phyloP scores from a whole-genome alignment of 2,329 filamentous ascomycete genomes.

The Gaeumannomyces tritici region DNA sequence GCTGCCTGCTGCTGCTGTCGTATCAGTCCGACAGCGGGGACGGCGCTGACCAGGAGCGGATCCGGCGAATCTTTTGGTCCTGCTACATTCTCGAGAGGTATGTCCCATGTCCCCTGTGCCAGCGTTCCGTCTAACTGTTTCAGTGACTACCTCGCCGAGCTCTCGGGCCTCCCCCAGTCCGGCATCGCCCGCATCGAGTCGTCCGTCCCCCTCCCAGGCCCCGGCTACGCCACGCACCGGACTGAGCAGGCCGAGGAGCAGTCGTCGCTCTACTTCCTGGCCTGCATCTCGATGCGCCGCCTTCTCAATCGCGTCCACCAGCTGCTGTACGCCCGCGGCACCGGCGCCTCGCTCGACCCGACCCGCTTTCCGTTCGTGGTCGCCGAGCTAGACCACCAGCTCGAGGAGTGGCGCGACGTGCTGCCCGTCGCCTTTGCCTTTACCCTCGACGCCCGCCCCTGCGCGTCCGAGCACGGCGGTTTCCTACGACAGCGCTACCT shows the following conservation, averaged over 20 bases:
- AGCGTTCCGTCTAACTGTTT: not conserved
- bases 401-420: slow-evolving; percentile 38
- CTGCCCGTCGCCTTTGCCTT: slow-evolving; percentile 33
- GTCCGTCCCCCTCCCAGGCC: slow-evolving; percentile 30
- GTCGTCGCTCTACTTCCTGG: slow-evolving; percentile 41
- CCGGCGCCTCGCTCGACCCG: slow-evolving; percentile 32
- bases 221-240: slow-evolving; percentile 32
- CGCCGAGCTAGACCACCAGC: slow-evolving; percentile 35
- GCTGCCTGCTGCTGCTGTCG: slow-evolving; percentile 37
- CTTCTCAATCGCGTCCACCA: slow-evolving; percentile 38
- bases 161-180: slow-evolving; percentile 37
- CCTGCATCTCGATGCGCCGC: slow-evolving; percentile 40
- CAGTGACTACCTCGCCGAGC: slow-evolving; percentile 42
- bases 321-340: slow-evolving; percentile 35
- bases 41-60: slow-evolving; percentile 31
- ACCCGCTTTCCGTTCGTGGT: slow-evolving; percentile 36
- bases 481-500: slow-evolving; percentile 41
- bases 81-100: slow-evolving; percentile 44
- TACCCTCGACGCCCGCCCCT: slow-evolving; percentile 17
- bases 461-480: slow-evolving; percentile 30
- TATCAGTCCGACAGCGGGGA: slow-evolving; percentile 23
- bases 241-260: slow-evolving; percentile 29
- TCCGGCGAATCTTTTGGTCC: slow-evolving; percentile 42
- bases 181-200: slow-evolving; percentile 42
- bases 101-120: not conserved